Evolutionary conservation across 2,329 filamentous ascomycete species (phyloP).

Genomic region (Talaromyces albobiverticillius): DNA sequence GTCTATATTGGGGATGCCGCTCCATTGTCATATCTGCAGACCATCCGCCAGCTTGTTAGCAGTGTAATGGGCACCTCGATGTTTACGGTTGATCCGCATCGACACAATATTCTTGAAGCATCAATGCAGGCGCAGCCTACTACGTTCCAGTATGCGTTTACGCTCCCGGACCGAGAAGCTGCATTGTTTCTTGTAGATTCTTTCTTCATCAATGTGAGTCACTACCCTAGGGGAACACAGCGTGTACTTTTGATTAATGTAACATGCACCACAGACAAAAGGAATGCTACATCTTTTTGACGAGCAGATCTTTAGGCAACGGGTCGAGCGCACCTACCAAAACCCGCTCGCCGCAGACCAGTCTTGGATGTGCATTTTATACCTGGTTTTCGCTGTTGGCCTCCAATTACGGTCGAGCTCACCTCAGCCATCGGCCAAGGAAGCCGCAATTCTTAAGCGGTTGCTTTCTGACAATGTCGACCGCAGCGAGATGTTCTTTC

Average conservation of each 20-base stretch:
- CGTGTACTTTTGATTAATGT: not conserved
- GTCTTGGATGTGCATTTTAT: conserved; percentile 58
- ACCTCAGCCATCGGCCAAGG: conserved; percentile 23
- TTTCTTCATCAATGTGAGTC: conserved; percentile 59
- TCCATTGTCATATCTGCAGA: conserved; percentile 59
- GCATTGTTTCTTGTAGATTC: conserved; percentile 56
- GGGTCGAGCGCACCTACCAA: conserved; percentile 54
- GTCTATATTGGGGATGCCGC: conserved; percentile 64
- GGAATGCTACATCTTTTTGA: conserved; percentile 62
- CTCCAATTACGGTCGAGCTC: conserved; percentile 42
- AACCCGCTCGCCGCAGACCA: conserved; percentile 52
- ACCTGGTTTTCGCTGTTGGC: conserved; percentile 63
- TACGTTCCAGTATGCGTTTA: conserved; percentile 47
- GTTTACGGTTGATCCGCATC: conserved; percentile 57
- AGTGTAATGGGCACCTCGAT: conserved; percentile 52
- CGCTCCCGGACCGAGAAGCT: conserved; percentile 56
- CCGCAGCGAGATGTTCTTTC: conserved; percentile 62
- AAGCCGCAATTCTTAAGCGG: conserved; percentile 52
- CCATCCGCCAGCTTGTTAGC: conserved; percentile 60
- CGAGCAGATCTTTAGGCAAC: conserved; percentile 47
- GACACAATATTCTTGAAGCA: conserved; percentile 57
- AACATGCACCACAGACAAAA: conserved; percentile 47
- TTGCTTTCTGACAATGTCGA: conserved; percentile 50
- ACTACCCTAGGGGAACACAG: not conserved
- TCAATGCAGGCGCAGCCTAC: conserved; percentile 39